Percentiles rank a stretch among this genome's conserved stretches.
phyloP scores from a whole-genome alignment of 345 rosid genomes.

The Salix koriyanagi region DNA sequence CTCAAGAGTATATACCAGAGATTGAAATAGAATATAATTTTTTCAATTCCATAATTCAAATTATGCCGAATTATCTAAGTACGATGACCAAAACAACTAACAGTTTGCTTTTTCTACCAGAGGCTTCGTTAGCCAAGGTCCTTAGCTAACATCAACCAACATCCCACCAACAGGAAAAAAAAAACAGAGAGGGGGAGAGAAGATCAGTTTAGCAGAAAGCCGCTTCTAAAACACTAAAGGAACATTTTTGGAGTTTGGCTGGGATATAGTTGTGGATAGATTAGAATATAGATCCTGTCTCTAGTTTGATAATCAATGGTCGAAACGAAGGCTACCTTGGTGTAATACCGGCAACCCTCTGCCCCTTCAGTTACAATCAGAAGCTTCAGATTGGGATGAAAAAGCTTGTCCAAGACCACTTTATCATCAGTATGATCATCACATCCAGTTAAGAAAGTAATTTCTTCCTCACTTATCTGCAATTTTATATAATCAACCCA shows the following conservation, averaged over 20 bases:
- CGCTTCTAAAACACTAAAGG: neutral
- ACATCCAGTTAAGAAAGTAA: slow-evolving; percentile 49
- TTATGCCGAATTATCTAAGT: neutral
- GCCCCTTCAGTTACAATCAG: slow-evolving; percentile 90
- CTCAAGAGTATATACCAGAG: too few relatives aligned
- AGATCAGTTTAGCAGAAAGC: neutral
- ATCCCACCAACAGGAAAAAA: neutral
- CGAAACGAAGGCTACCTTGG: slow-evolving; percentile 48
- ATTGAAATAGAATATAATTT: neutral
- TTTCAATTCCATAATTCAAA: neutral
- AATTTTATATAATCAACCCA: neutral
- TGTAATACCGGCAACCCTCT: slow-evolving; percentile 88
- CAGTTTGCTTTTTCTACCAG: neutral
- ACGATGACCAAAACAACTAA: neutral
- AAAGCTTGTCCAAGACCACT: slow-evolving; percentile 47
- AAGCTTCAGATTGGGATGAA: slow-evolving; percentile 77
- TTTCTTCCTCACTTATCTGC: slow-evolving; percentile 95
- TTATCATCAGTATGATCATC: slow-evolving; percentile 33
- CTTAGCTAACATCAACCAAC: neutral
- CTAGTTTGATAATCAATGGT: neutral
- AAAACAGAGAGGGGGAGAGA: neutral
- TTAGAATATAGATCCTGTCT: neutral
- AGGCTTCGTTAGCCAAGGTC: neutral
- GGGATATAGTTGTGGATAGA: neutral
- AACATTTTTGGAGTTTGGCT: neutral